Percentiles rank a stretch among this genome's conserved stretches.
Conservation (phyloP, 768 basidiomycete genomes). For the Boletus edulis region DNA sequence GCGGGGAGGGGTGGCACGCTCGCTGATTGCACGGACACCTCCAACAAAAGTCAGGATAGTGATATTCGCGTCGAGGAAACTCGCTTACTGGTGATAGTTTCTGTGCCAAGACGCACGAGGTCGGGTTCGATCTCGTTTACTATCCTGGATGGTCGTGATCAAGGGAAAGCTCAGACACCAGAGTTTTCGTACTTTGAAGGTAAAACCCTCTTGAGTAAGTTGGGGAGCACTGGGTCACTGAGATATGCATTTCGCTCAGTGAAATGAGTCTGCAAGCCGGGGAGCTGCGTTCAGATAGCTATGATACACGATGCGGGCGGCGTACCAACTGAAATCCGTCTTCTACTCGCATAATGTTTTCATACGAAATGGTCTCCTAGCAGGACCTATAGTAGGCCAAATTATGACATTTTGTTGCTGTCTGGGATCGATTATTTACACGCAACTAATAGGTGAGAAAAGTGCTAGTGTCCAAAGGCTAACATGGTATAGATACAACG, state of each 20-base stretch:
- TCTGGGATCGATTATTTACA: no score
- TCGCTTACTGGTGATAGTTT: conserved; percentile 50
- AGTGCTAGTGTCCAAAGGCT: not conserved
- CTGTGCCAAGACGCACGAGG: conserved; percentile 55
- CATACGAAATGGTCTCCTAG: not conserved
- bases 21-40: conserved; percentile 54
- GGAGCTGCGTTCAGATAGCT: not conserved
- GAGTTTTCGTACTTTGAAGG: conserved; percentile 40
- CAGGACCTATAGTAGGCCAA: no score
- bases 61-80: not conserved
- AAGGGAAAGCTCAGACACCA: not conserved
- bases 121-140: conserved; percentile 55
- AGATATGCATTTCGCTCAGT: conserved; percentile 59
- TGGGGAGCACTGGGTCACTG: conserved; percentile 60
- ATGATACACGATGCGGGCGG: not conserved
- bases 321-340: conserved; percentile 64
- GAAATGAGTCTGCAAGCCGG: conserved; percentile 43
- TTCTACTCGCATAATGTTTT: conserved; percentile 54
- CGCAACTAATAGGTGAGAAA: no score
- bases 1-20: conserved; percentile 45
- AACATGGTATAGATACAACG: conserved; percentile 16
- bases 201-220: conserved; percentile 54
- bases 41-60: not conserved
- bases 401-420: no score
- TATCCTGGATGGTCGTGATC: conserved; percentile 32